These are phyloP conservation scores for Colletotrichum cuscutae DNA, from an alignment of 2,329 filamentous ascomycete species.

Conservation along the genomic window DNA sequence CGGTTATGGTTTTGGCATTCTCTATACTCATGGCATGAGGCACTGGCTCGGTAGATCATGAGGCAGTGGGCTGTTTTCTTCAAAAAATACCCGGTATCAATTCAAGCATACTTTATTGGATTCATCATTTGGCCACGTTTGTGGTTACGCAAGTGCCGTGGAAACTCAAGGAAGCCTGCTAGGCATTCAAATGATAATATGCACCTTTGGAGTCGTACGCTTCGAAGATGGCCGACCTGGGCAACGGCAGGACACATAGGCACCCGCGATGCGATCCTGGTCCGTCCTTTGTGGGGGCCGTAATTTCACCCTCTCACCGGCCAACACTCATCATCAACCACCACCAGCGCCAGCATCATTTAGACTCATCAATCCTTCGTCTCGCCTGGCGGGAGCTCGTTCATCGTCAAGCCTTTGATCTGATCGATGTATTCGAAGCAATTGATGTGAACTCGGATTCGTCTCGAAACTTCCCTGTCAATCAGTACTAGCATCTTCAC, in stretches of 20 bases:
- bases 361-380: not conserved
- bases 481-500: too few species aligned
- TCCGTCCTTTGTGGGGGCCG: not conserved
- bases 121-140: not conserved
- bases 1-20: not conserved
- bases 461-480: too few species aligned
- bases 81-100: conserved; percentile 27
- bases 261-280: not conserved
- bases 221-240: not conserved
- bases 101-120: not conserved
- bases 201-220: not conserved
- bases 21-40: conserved; percentile 1
- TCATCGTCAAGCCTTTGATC: not conserved
- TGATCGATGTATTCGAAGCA: not conserved
- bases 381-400: too few species aligned
- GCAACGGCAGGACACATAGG: not conserved
- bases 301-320: not conserved
- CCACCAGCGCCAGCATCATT: not conserved
- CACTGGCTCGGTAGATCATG: conserved; percentile 18
- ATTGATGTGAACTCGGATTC: too few species aligned
- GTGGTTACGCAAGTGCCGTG: not conserved
- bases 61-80: not conserved
- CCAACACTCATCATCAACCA: too few species aligned
- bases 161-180: not conserved
- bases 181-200: not conserved